Evolutionary conservation across 495 filamentous ascomycete genomes (phyloP).

Genomic region (Xylaria grammica): DNA sequence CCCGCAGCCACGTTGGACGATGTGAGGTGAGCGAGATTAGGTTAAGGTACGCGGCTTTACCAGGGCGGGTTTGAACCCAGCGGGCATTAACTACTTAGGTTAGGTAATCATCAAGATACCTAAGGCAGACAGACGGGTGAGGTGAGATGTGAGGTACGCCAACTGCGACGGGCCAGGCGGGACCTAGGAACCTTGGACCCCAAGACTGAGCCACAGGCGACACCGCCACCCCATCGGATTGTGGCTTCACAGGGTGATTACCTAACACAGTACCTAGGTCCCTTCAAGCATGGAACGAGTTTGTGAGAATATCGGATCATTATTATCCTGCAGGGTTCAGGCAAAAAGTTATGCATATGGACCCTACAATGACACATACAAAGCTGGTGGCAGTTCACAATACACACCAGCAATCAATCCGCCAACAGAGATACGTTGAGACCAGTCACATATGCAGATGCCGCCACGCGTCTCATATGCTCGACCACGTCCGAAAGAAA

Average conservation of each 20-base stretch:
- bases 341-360: conserved; percentile 1
- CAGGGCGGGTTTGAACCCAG: too few species aligned
- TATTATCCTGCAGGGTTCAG: neutral
- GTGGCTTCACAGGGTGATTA: neutral
- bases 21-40: neutral
- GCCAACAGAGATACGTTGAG: neutral
- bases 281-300: conserved; percentile 6
- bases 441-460: neutral
- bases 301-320: neutral
- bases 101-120: too few species aligned
- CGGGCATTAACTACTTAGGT: too few species aligned
- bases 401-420: conserved; percentile 10
- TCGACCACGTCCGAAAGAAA: neutral
- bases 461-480: conserved; percentile 4
- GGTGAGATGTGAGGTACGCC: too few species aligned
- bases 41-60: too few species aligned
- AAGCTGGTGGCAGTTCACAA: conserved; percentile 9
- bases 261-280: neutral
- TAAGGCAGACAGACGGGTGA: too few species aligned
- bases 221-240: neutral
- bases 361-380: conserved; percentile 2
- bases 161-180: too few species aligned
- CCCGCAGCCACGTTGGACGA: conserved; percentile 16
- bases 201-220: conserved; percentile 7
- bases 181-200: too few species aligned